These are phyloP conservation scores for Ascochyta koolunga DNA, from an alignment of 2,329 filamentous ascomycete genomes.

Conservation along the genomic window DNA sequence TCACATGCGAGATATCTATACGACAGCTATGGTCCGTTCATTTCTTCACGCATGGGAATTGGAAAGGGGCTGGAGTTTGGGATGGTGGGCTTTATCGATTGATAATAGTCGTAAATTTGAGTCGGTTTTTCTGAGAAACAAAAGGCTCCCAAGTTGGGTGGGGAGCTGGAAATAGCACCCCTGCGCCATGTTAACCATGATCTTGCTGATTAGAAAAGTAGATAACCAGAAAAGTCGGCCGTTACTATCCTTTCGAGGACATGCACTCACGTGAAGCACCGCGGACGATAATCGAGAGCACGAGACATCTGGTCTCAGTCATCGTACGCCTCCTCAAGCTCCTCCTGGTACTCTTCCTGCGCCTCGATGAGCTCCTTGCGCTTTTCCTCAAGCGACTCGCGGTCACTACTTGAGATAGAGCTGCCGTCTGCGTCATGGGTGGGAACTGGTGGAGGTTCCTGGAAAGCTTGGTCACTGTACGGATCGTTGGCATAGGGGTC, in stretches of 20 bases:
- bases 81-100: neutral
- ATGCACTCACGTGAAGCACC: neutral
- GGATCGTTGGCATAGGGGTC: slow-evolving; percentile 21
- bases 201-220: slow-evolving; percentile 1
- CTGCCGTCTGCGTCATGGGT: slow-evolving; percentile 52
- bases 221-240: slow-evolving; percentile 1
- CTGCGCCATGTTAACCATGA: slow-evolving; percentile 17
- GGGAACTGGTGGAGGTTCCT: slow-evolving; percentile 44
- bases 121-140: slow-evolving; percentile 11
- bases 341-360: slow-evolving; percentile 59
- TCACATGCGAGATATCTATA: slow-evolving; percentile 8
- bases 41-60: neutral
- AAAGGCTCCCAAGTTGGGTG: slow-evolving; percentile 17
- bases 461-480: slow-evolving; percentile 26
- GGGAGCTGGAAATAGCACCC: slow-evolving; percentile 1
- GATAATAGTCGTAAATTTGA: slow-evolving; percentile 4
- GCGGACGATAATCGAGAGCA: neutral
- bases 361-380: slow-evolving; percentile 61
- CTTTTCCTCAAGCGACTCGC: slow-evolving; percentile 58
- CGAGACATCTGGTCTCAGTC: neutral
- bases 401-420: slow-evolving; percentile 46
- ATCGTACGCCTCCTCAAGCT: slow-evolving; percentile 44
- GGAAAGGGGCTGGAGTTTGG: neutral
- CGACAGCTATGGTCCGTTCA: neutral
- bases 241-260: neutral